Evolutionary conservation across 2,329 filamentous ascomycete genomes (phyloP), one percentile per base, ranked within the genome.

Genomic region (Pseudonectria buxi): DNA sequence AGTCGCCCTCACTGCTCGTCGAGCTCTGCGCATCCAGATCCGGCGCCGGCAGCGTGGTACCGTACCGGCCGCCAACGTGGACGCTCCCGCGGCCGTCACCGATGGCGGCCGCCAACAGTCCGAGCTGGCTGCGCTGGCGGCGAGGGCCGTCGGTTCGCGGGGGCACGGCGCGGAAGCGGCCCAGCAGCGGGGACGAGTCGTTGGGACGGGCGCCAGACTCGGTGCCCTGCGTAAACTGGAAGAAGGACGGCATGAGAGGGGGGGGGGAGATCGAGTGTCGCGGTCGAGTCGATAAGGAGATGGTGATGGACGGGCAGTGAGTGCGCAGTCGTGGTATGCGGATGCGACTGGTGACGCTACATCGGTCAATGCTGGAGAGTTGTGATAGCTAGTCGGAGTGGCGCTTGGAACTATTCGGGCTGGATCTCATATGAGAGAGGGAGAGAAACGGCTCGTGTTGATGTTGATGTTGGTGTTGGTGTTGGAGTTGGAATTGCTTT

Each of bases 191-290:
- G 13, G 77, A 74, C 28, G 74, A 63, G 50, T 80, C 72, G 47
- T 64, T 65, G 39, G 67, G 67, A 33, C 67, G 67, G 41, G 66
- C 62, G 49, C 66, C 69, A 44, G 75, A 71, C 61, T 82, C 78
- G 51, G 64, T 70, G 57, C 78, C 78, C 53, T 78, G 77, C 44
- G 78, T 78, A 61, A 83, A 83, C 56, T 72, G 68, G 62, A 83
- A 82, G 67, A 81, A 78, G 52, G 71, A 68, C 54, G 78, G 74
- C 76, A 81, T 81, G 41, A 44, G 37, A 49, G 33, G 10, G 27
- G 11, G 26, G 18, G 32, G 33, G 40, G 30, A 32, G 38, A n/a
- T 33, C 29, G 29, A 18, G 15, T 12, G 33, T 42, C 28, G 39
- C 30, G 35, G 42, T 45, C 24, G 35, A 33, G 29, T 12, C 30